Evolutionary conservation across 495 filamentous ascomycete species (phyloP).

Genomic region (Hypoxylon crocopeplum): DNA sequence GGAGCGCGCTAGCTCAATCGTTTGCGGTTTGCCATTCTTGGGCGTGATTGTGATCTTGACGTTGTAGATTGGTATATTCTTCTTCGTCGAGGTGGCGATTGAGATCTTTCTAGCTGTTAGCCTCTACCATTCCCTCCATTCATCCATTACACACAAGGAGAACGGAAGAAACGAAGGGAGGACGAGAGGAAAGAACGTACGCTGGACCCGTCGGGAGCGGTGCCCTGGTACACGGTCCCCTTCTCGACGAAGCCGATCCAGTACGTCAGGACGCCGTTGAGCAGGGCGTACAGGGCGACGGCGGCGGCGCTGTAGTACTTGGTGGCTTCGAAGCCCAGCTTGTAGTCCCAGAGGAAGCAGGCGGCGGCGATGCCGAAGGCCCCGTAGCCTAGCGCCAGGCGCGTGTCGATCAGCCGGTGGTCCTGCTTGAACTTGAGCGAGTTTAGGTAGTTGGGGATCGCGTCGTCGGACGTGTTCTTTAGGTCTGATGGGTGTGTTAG

Average conservation of each 20-base stretch:
- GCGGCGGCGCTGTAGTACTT: conserved; percentile 76
- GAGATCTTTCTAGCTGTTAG: too few species aligned
- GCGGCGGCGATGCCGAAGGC: conserved; percentile 80
- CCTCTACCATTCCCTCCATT: too few species aligned
- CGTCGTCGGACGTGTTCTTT: conserved; percentile 95
- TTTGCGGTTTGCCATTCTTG: conserved; percentile 43
- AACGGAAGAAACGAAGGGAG: not conserved
- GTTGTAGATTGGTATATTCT: conserved; percentile 80
- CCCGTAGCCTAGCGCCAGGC: conserved; percentile 80
- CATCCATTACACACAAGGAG: not conserved
- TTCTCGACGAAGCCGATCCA: conserved; percentile 90
- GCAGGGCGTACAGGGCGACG: conserved; percentile 76
- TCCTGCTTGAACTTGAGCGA: conserved; percentile 81
- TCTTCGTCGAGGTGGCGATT: conserved; percentile 71
- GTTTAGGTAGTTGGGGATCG: conserved; percentile 89
- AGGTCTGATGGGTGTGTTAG: conserved; percentile 67
- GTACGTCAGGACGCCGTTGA: conserved; percentile 80
- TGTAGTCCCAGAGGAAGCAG: conserved; percentile 91
- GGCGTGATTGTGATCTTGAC: conserved; percentile 66
- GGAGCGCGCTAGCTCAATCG: conserved; percentile 64
- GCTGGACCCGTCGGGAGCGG: conserved; percentile 46
- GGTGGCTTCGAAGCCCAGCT: conserved; percentile 83
- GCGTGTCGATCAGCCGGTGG: conserved; percentile 80
- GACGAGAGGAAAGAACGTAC: conserved; percentile 21
- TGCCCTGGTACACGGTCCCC: conserved; percentile 79